These are phyloP conservation scores for Thalassiosira mediterranea DNA, from an alignment of 352 stramenopile genomes.

Conservation along the genomic window DNA sequence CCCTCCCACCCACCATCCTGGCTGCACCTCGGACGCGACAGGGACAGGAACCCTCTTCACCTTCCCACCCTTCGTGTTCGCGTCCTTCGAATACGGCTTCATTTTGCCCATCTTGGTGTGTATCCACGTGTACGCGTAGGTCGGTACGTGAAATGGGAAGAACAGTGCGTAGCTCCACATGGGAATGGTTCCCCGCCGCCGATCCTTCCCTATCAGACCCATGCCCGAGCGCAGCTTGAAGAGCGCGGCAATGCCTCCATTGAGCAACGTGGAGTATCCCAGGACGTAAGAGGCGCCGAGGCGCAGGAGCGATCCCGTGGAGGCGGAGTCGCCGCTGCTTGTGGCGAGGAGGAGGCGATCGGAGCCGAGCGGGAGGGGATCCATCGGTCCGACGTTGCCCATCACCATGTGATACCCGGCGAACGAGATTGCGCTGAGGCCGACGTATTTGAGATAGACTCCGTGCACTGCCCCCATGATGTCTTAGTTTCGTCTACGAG, in stretches of 20 bases:
- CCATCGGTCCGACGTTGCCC: slow-evolving; percentile 40
- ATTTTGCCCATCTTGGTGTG: slow-evolving; percentile 62
- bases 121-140: slow-evolving; percentile 77
- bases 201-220: slow-evolving; percentile 79
- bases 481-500: too few relatives aligned
- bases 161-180: slow-evolving; percentile 81
- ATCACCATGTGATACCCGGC: slow-evolving; percentile 63
- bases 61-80: slow-evolving; percentile 38
- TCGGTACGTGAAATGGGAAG: slow-evolving; percentile 82
- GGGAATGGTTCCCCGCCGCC: slow-evolving; percentile 72
- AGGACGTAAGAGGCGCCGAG: slow-evolving; percentile 49
- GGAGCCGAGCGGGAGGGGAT: slow-evolving; percentile 19
- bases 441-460: slow-evolving; percentile 83
- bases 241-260: slow-evolving; percentile 70
- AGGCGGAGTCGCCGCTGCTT: slow-evolving; percentile 5
- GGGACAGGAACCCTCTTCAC: slow-evolving; percentile 59
- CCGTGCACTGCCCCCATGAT: slow-evolving; percentile 84
- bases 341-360: slow-evolving; percentile 27
- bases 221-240: slow-evolving; percentile 79
- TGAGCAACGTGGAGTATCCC: slow-evolving; percentile 72
- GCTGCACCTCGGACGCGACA: slow-evolving; percentile 77
- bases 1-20: slow-evolving; percentile 82
- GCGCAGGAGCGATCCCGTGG: slow-evolving; percentile 26
- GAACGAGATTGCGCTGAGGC: slow-evolving; percentile 79
- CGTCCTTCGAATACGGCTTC: slow-evolving; percentile 33